Evolutionary conservation across 305 asterid species (phyloP), one percentile per base, ranked within the genome.

Genomic region (Fraxinus sp.): DNA sequence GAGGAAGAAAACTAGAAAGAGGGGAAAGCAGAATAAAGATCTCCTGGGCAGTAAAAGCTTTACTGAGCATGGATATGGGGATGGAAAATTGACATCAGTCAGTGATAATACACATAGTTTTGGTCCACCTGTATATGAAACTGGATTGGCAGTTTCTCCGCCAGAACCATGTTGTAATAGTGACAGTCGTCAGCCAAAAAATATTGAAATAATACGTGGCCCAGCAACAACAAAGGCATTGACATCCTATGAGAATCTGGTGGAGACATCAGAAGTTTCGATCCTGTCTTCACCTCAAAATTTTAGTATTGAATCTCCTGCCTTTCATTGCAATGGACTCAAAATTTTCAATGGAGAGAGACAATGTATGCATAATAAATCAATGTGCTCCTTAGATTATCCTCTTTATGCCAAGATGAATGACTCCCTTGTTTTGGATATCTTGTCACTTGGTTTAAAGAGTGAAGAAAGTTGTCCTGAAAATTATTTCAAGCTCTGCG

Each of bases 1-100:
- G 30, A 85, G 59, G 75, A 85, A 83, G 79, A 79, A 85, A 76
- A 72, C 70, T 78, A 64, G 79, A 77, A 82, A 82, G 59, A 85
- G 36, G 75, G 81, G 81, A 64, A 83, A 79, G 76, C 11, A 76
- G 78, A 78, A 79, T 16, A 85, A 36, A 32, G 66, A 41, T 72
- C 79, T 78, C 77, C 79, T 57, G 30, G 66, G 77, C 80, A 32
- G 72, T 57, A 55, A 74, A 78, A 80, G 76, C 70, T 52, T 68
- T 74, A 41, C 79, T 76, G 82, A 79, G 49, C 74, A 78, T 22
- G 79, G 75, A 70, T 37, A 75, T 74, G 77, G 49, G 10, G 28
- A 11, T 74, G 81, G 79, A 78, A 64, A 30, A 73, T 78, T 80
- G 49, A 79, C 22, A 32, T 30, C 83, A 71, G 11, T 62, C 72